Conservation (phyloP, 2,329 filamentous ascomycete genomes). For the Aureobasidium sp. region DNA sequence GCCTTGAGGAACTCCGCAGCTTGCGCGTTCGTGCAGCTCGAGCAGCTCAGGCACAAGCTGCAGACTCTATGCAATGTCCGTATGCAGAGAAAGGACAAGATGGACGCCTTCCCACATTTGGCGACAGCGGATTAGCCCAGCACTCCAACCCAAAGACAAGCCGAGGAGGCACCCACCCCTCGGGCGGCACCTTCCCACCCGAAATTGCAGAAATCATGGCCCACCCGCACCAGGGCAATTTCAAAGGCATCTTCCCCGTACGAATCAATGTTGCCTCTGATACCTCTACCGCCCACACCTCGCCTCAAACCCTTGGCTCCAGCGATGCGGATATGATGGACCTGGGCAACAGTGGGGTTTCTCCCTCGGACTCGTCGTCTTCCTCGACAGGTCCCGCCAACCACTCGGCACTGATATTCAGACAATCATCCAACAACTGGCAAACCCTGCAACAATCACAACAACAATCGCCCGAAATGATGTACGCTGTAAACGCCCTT, state of each 20-base stretch:
- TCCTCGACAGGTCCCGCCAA: neutral
- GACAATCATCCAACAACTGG: neutral
- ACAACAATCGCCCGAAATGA: neutral
- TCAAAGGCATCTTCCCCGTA: conserved; percentile 10
- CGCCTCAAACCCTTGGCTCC: neutral
- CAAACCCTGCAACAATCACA: neutral
- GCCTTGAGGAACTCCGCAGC: conserved; percentile 38
- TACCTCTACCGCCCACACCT: neutral
- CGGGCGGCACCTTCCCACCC: neutral
- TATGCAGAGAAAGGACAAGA: neutral
- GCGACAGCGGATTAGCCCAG: conserved; percentile 7
- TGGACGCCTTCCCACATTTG: neutral
- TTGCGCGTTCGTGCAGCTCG: conserved; percentile 5
- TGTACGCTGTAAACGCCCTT: neutral
- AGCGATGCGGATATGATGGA: conserved; percentile 8
- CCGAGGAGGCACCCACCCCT: neutral
- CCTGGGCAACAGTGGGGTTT: neutral
- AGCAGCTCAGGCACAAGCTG: neutral
- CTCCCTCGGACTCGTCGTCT: neutral
- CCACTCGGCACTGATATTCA: neutral
- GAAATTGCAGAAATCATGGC: neutral
- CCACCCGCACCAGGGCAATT: neutral
- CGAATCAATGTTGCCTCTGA: neutral
- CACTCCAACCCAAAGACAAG: neutral
- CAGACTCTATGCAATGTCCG: neutral